phyloP scores from a whole-genome alignment of 2,329 filamentous ascomycete genomes.

The Monosporascus cannonballus region DNA sequence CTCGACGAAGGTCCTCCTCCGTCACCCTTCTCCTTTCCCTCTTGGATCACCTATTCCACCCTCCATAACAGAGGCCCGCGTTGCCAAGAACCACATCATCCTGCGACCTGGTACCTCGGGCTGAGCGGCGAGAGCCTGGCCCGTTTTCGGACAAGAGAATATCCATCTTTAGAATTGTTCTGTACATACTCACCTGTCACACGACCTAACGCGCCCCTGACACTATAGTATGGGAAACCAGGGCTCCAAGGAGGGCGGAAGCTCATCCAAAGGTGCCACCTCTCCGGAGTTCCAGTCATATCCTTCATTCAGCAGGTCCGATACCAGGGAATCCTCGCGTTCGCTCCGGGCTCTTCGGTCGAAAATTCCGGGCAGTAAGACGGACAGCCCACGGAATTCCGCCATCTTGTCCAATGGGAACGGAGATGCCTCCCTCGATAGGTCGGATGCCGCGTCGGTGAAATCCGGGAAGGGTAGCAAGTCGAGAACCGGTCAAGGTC shows the following conservation, averaged over 20 bases:
- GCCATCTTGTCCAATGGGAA: conserved; percentile 58
- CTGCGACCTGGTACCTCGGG: conserved; percentile 14
- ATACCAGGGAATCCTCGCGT: conserved; percentile 86
- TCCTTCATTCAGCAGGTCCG: conserved; percentile 85
- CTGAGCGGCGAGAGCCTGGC: conserved; percentile 21
- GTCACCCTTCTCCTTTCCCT: conserved; percentile 40
- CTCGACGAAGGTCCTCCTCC: conserved; percentile 39
- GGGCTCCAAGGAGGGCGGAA: conserved; percentile 54
- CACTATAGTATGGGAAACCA: conserved; percentile 64
- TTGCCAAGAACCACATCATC: conserved; percentile 11
- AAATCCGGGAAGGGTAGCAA: conserved; percentile 61
- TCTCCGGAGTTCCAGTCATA: conserved; percentile 65
- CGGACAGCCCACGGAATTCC: conserved; percentile 78
- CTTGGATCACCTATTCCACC: conserved; percentile 46
- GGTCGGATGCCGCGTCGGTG: conserved; percentile 68
- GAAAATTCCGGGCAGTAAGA: conserved; percentile 76
- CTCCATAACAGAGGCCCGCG: conserved; percentile 37
- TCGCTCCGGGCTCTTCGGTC: conserved; percentile 81
- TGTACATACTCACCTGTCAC: neutral
- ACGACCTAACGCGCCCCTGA: conserved; percentile 2
- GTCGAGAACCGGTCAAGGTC: conserved; percentile 36
- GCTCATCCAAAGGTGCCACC: conserved; percentile 44
- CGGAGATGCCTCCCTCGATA: conserved; percentile 53
- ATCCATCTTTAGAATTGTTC: neutral
- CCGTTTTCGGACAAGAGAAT: conserved; percentile 9